phyloP scores from a whole-genome alignment of 2,329 filamentous ascomycete species.

The Paraconiothyrium brasiliense region DNA sequence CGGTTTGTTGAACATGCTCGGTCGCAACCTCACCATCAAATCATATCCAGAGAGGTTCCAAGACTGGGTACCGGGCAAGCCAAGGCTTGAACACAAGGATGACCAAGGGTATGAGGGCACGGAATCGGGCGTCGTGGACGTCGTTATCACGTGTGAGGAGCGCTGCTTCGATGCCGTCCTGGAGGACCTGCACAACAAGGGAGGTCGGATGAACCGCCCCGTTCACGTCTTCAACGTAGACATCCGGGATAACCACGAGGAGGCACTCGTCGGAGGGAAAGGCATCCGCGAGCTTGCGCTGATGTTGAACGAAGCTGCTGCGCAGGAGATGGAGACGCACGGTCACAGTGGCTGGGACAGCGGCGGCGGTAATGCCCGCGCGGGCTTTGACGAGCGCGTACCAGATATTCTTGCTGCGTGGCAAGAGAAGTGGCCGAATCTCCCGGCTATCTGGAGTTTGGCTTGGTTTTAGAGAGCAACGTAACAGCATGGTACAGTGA shows the following conservation, averaged over 20 bases:
- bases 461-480: constrained; percentile 77
- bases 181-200: constrained; percentile 88
- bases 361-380: constrained; percentile 65
- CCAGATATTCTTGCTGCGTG: constrained; percentile 90
- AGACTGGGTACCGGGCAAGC: constrained; percentile 91
- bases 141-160: constrained; percentile 98
- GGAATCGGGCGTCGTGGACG: constrained; percentile 88
- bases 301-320: constrained; percentile 81
- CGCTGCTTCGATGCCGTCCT: constrained; percentile 98
- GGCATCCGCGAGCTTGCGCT: constrained; percentile 93
- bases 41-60: constrained; percentile 97
- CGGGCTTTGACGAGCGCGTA: constrained; percentile 89
- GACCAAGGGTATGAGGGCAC: constrained; percentile 82
- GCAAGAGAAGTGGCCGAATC: constrained; percentile 93
- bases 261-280: constrained; percentile 87
- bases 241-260: constrained; percentile 98
- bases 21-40: constrained; percentile 90
- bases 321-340: constrained; percentile 75
- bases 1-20: constrained; percentile 94
- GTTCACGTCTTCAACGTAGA: constrained; percentile 99
- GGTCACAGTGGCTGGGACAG: constrained; percentile 74
- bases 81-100: constrained; percentile 74
- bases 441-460: constrained; percentile 92
- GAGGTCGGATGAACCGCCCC: constrained; percentile 85
- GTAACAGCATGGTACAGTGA: background rate